Evolutionary conservation across 148 eudicot genomes (phyloP), one percentile per base, ranked within the genome.

Genomic region (Camellia granthamiana): DNA sequence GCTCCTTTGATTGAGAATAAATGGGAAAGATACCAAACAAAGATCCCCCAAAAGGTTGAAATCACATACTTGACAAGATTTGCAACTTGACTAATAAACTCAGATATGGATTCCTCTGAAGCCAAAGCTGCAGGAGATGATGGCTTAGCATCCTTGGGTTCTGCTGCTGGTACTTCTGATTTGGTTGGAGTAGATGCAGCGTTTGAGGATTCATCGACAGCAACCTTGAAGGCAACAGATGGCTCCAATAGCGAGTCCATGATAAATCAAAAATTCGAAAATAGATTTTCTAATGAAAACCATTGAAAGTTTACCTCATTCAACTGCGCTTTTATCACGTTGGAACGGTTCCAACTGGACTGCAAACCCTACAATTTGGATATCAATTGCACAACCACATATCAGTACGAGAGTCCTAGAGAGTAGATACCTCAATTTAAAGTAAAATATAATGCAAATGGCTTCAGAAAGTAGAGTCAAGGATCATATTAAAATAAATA

Each of bases 21-120:
- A 44, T 38, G 38, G 70, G 63, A n/a, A 49, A 78, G 52, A 30
- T 6, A n/a, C 14, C 51, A 47, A 10, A 70, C 18, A 46, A 70
- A 46, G 74, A n/a, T 1, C 46, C 13, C 42, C 19, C 4, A 52
- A 10, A n/a, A 49, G 13, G 41, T 12, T 30, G 69, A 67, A 65
- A 4, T 51, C 23, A 64, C 80, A 70, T 89, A 93, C 97, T 90
- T 91, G 84, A 93, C 90, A 82, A 93, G 94, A 69, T 79, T 76
- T 19, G 92, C 79, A 76, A 92, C 97, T 89, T 93, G 97, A 76
- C 78, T 76, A 43, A 93, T 79, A 78, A 93, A 91, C 46, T 83
- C 92, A 70, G 90, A 79, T 51, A 90, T 76, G 55, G 93, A 79
- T 77, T 90, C 95, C 84, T 93, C 92, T 21, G 95, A 85, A 78